These are phyloP conservation scores for Colletotrichum theobromicola DNA, from an alignment of 2,329 filamentous ascomycete genomes.

Conservation along the genomic window DNA sequence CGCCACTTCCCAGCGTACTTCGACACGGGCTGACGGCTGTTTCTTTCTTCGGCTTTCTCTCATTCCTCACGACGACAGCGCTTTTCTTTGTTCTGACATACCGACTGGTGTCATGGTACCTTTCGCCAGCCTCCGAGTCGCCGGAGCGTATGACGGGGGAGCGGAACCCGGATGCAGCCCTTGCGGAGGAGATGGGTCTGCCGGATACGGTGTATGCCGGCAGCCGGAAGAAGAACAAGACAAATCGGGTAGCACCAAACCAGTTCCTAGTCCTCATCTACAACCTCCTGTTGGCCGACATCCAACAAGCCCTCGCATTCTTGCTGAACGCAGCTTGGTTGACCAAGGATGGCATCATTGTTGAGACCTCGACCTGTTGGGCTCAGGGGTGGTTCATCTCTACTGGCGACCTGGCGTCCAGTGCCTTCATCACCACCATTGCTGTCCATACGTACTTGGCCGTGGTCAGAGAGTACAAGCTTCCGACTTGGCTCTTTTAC, in stretches of 20 bases:
- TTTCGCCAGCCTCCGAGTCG: conserved; percentile 23
- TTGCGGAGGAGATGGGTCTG: conserved; percentile 23
- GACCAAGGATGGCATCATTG: conserved; percentile 48
- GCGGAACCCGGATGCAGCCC: conserved; percentile 35
- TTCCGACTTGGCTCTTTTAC: conserved; percentile 50
- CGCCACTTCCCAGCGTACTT: conserved; percentile 38
- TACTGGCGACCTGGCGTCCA: conserved; percentile 61
- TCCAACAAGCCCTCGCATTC: conserved; percentile 62
- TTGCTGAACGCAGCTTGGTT: conserved; percentile 60
- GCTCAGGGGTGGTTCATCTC: conserved; percentile 64
- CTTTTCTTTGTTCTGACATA: conserved; percentile 39
- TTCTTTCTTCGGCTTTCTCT: conserved; percentile 38
- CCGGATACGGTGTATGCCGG: conserved; percentile 28
- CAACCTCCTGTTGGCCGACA: conserved; percentile 64
- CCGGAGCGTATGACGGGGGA: conserved; percentile 31
- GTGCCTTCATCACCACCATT: conserved; percentile 62
- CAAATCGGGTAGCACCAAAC: conserved; percentile 38
- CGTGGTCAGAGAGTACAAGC: conserved; percentile 54
- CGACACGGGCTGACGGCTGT: conserved; percentile 40
- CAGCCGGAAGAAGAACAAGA: conserved; percentile 18
- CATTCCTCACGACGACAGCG: conserved; percentile 36
- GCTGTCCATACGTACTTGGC: conserved; percentile 63
- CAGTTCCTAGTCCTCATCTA: conserved; percentile 66
- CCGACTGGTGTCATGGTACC: conserved; percentile 39
- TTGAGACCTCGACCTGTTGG: conserved; percentile 52